These are phyloP conservation scores for Artemisia annua DNA, from an alignment of 129 eudicot species.

Conservation along the genomic window DNA sequence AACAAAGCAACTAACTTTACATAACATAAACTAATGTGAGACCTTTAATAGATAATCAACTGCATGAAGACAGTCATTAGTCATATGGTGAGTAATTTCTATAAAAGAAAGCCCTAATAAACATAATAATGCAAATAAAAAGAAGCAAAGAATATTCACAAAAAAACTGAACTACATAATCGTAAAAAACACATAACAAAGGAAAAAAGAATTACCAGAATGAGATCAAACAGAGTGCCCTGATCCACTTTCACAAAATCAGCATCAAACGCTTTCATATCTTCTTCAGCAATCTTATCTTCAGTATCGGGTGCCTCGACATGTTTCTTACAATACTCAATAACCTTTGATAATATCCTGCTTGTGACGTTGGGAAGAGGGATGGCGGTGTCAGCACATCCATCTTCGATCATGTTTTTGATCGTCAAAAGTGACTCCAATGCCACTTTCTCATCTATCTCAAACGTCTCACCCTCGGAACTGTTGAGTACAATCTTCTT, in stretches of 20 bases:
- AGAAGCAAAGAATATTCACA: background rate
- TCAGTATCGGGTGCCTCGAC: background rate
- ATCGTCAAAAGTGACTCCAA: conserved; percentile 2
- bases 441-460: background rate
- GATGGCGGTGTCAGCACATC: conserved; percentile 1
- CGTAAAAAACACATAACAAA: background rate
- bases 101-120: background rate
- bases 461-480: conserved; percentile 3
- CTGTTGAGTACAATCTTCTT: background rate
- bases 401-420: conserved; percentile 3
- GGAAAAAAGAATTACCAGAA: conserved; percentile 30
- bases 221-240: conserved; percentile 60
- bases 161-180: background rate
- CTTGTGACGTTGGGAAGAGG: conserved; percentile 8
- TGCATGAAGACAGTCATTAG: background rate
- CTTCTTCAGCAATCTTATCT: conserved; percentile 31
- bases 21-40: too few relatives aligned
- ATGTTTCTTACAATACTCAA: conserved; percentile 7
- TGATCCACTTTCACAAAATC: conserved; percentile 63
- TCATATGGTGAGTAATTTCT: background rate
- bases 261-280: conserved; percentile 49
- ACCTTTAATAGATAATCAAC: too few relatives aligned
- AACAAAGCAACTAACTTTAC: background rate
- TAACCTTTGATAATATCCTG: background rate
- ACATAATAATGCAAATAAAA: too few relatives aligned